Percentiles rank a stretch among this genome's conserved stretches.
Evolutionary conservation across 2,329 filamentous ascomycete species (phyloP).

Genomic region (Clarireedia hainanense): DNA sequence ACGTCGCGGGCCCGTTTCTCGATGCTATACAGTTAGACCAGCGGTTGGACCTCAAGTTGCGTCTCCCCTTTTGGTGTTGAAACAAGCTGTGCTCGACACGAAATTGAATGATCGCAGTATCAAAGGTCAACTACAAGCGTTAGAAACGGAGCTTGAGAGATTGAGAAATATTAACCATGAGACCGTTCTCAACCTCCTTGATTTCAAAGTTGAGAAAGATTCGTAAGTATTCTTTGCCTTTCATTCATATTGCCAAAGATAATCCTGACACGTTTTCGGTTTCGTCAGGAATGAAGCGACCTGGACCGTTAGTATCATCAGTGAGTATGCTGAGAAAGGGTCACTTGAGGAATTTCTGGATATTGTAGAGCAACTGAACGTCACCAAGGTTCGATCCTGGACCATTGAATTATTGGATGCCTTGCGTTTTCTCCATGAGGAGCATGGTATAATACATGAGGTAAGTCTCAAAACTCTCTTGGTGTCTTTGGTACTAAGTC

Average conservation of each 20-base stretch:
- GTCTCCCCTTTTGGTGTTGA: conserved; percentile 60
- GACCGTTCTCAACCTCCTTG: conserved; percentile 71
- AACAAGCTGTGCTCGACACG: conserved; percentile 56
- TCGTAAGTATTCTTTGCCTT: conserved; percentile 6
- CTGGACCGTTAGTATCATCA: conserved; percentile 71
- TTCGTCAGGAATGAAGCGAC: conserved; percentile 20
- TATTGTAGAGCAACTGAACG: conserved; percentile 64
- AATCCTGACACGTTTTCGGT: conserved; percentile 16
- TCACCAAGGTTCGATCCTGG: conserved; percentile 75
- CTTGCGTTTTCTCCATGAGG: conserved; percentile 71
- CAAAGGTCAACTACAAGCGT: conserved; percentile 66
- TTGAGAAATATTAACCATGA: conserved; percentile 69
- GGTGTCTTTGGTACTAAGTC: not conserved
- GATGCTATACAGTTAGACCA: conserved; percentile 65
- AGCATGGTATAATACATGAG: conserved; percentile 74
- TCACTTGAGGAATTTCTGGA: conserved; percentile 77
- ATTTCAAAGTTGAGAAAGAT: conserved; percentile 70
- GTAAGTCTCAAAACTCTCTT: not conserved
- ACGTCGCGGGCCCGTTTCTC: conserved; percentile 56
- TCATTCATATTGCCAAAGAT: not conserved
- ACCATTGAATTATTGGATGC: conserved; percentile 88
- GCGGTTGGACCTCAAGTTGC: conserved; percentile 44
- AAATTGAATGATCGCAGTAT: conserved; percentile 49
- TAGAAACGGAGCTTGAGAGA: conserved; percentile 70
- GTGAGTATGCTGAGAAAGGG: conserved; percentile 72